Percentiles rank a stretch among this genome's conserved stretches.
Conservation (phyloP, 2,329 filamentous ascomycete genomes). For the Penicillium aurantiogriseum region DNA sequence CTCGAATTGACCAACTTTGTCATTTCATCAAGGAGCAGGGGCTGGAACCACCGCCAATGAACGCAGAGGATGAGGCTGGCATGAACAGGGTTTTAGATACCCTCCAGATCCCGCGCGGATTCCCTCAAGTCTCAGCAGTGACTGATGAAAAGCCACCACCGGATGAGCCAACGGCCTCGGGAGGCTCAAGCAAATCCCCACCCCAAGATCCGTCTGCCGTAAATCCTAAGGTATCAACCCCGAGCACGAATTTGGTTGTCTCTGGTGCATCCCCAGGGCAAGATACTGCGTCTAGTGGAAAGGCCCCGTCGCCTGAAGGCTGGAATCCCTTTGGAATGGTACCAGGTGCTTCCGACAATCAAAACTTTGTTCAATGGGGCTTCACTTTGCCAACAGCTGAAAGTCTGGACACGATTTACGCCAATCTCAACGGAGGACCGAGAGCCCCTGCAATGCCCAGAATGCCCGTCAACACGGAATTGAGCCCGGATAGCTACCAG, state of each 20-base stretch:
- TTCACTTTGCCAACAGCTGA: conserved; percentile 40
- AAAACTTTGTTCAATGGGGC: conserved; percentile 31
- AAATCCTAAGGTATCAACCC: conserved; percentile 13
- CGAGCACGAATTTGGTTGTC: conserved; percentile 1
- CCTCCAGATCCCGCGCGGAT: conserved; percentile 33
- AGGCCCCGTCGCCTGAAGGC: conserved; percentile 13
- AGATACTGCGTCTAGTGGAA: conserved; percentile 12
- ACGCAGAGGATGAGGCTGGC: conserved; percentile 37
- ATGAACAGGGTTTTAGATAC: conserved; percentile 42
- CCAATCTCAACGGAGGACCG: conserved; percentile 27
- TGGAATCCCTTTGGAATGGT: conserved; percentile 26
- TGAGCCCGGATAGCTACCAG: conserved; percentile 29
- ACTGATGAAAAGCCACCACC: not conserved
- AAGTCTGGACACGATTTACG: conserved; percentile 36
- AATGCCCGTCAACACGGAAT: conserved; percentile 21
- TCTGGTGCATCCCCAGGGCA: conserved; percentile 14
- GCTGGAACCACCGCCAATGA: conserved; percentile 41
- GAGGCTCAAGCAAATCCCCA: conserved; percentile 9
- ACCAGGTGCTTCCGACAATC: conserved; percentile 20
- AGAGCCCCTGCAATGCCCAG: not conserved
- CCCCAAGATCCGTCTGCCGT: conserved; percentile 13
- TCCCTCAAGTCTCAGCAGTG: conserved; percentile 14
- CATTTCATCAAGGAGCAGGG: conserved; percentile 45
- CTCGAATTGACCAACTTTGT: conserved; percentile 39
- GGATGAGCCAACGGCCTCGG: not conserved